Percentiles rank a stretch among this genome's conserved stretches.
These are phyloP conservation scores for Nicotiana tomentosiformis DNA, from an alignment of 257 asterid species.

Conservation along the genomic window DNA sequence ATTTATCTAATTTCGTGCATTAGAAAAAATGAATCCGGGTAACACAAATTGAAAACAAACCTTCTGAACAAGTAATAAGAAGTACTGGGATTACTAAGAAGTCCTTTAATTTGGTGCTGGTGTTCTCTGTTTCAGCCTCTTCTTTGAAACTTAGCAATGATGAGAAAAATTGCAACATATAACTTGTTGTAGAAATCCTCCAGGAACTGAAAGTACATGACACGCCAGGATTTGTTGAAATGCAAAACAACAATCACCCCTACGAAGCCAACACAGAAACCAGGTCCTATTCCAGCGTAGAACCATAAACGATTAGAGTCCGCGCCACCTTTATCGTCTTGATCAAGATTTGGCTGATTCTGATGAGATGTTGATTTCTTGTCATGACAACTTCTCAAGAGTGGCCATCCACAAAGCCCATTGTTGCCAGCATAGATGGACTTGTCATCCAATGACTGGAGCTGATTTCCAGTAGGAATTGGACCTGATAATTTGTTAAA, in stretches of 20 bases:
- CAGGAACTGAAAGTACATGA: background rate
- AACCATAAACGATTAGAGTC: background rate
- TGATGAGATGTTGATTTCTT: no score
- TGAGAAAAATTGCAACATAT: no score
- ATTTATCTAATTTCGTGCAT: no score
- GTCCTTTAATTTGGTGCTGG: no score
- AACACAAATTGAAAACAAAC: no score
- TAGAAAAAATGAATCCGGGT: no score
- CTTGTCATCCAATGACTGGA: conserved; percentile 2
- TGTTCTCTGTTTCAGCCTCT: no score
- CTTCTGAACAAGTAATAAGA: no score
- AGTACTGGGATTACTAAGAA: no score
- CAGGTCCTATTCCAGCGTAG: background rate
- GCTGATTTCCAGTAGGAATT: conserved; percentile 7
- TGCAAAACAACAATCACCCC: background rate
- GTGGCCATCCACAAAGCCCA: background rate
- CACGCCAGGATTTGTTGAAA: background rate
- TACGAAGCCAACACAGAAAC: background rate
- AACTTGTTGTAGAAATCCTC: no score
- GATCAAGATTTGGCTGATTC: background rate
- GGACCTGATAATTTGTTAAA: background rate
- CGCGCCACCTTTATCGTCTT: background rate
- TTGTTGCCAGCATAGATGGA: background rate
- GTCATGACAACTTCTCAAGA: no score
- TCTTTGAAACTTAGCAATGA: no score